Base-by-base conservation (phyloP, 768 basidiomycete genomes). In the Chalciporus sphaerocephalus region DNA sequence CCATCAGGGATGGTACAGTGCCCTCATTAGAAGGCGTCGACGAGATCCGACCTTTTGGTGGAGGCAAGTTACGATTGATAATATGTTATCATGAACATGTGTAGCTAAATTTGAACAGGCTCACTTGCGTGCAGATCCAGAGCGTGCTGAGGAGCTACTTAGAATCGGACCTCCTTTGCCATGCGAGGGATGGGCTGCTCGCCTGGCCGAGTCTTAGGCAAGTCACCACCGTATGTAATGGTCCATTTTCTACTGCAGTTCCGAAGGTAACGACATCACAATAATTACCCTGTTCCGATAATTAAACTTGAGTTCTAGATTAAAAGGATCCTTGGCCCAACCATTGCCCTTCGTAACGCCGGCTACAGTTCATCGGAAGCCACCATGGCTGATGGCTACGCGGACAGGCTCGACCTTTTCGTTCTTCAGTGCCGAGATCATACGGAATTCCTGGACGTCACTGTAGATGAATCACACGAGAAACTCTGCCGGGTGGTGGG, bases 391-490 rank as follows among this genome's bases (percentile, higher is more conserved):
- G 0, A 4, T 4, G 12, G 21, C 1, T 27, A 46, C 17, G 17
- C 24, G 10, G 6, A 11, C 4, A 44, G 23, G 12, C 37, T 42
- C 11, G 55, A 54, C 15, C 39, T 34, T 9, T 56, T 54, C 11
- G 45, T 25, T 25, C 24, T 25, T 2, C 7, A 11, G 27, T 28
- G 6, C 27, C 27, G 53, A 22, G 59, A 63, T 16, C 13, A 55
- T 55, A 44, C 58, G 4, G 54, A 56, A 34, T 61, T 54, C 37
- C 27, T 61, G 3, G 44, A 49, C 10, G 1, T 53, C 12, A n/a
- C 48, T 1, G 46, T 54, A 1, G 62, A 64, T 21, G 57, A 64
- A 28, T 50, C 54, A 30, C 27, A 28, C 27, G 7, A 28, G 12
- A 28, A 51, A 47, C n/a, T 28, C 49, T 27, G n/a, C 59, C 28